Base-by-base conservation (phyloP, 176 grass and related monocot genomes). In the Lolium perenne region DNA sequence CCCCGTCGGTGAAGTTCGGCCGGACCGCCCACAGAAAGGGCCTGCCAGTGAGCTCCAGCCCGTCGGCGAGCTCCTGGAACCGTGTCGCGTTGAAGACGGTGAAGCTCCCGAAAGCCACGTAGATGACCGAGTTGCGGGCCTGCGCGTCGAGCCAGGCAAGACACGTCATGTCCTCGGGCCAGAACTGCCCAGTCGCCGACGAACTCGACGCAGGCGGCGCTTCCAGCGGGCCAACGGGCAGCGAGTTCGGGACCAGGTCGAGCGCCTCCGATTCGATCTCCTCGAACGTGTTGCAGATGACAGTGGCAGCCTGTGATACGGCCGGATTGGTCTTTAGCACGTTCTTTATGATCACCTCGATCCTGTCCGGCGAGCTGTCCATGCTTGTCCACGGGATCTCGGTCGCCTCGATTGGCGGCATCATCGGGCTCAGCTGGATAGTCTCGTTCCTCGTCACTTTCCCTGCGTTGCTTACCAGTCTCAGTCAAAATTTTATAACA, bases 281-380 rank as follows among this genome's bases (percentile, higher is more conserved):
- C 15, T 71, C 49, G 59, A 93, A 93, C 14, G 94, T 92, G 87
- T 94, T 97, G 92, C 94, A 94, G 79, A 97, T 41, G 55, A 95
- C 53, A 54, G 40, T 10, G 6, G 59, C 51, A 2, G 88, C 80
- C 1, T 38, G 66, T 8, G 25, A 15, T 5, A 81, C 46, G 4
- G 2, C 3, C 15, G n/a, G 53, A 12, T 47, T 77, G 59, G 12
- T 75, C 29, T 62, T 87, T 4, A 49, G 3, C 4, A 81, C 7
- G 50, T 25, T 74, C 43, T 82, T 35, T 29, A 95, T 32, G 4
- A 84, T 14, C 20, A 49, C 5, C 20, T 71, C 72, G 10, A 35
- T 9, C 1, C 35, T 41, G 10, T 87, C 81, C 5, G 53, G 48
- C 21, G 15, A 55, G 18, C 14, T 72, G n/a, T 50, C 20, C 13